Evolutionary conservation across 176 grass and related monocot species (phyloP).

Genomic region (Puya raimondii): DNA sequence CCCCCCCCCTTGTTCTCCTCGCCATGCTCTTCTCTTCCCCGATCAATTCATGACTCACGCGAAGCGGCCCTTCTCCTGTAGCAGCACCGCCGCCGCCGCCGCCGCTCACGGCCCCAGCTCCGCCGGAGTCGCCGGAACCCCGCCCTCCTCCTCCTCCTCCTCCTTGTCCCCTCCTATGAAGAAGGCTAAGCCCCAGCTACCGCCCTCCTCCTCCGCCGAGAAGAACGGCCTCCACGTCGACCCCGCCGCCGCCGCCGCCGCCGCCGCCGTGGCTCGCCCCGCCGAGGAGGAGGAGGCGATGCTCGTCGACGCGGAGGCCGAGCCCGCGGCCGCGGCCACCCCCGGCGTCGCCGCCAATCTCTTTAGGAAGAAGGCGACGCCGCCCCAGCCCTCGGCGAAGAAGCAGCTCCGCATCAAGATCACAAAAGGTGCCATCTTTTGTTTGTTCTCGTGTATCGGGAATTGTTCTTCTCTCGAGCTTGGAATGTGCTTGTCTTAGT

Average conservation of each 20-base stretch:
- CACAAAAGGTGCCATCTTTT: conserved; percentile 32
- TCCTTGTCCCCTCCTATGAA: conserved; percentile 40
- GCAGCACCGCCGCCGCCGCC: conserved; percentile 17
- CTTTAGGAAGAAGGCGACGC: conserved; percentile 87
- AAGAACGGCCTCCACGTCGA: conserved; percentile 46
- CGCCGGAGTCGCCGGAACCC: neutral
- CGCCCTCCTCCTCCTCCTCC: neutral
- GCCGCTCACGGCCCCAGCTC: conserved; percentile 18
- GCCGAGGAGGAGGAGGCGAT: conserved; percentile 57
- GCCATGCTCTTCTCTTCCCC: neutral
- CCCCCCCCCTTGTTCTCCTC: neutral
- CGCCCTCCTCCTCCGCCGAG: conserved; percentile 31
- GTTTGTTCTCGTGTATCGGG: neutral
- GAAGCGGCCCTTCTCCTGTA: conserved; percentile 18
- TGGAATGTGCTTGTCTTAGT: conserved; percentile 6
- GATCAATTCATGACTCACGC: conserved; percentile 21
- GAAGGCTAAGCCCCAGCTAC: conserved; percentile 37
- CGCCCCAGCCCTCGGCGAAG: conserved; percentile 62
- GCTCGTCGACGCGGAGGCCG: conserved; percentile 61
- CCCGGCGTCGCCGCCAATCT: conserved; percentile 68
- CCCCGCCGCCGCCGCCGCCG: conserved; percentile 17
- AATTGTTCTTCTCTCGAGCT: conserved; percentile 13
- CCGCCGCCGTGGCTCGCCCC: conserved; percentile 12
- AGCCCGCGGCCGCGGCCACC: conserved; percentile 13
- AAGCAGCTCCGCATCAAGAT: conserved; percentile 95